phyloP scores from a whole-genome alignment of 495 filamentous ascomycete genomes.

The Cercophora samala region DNA sequence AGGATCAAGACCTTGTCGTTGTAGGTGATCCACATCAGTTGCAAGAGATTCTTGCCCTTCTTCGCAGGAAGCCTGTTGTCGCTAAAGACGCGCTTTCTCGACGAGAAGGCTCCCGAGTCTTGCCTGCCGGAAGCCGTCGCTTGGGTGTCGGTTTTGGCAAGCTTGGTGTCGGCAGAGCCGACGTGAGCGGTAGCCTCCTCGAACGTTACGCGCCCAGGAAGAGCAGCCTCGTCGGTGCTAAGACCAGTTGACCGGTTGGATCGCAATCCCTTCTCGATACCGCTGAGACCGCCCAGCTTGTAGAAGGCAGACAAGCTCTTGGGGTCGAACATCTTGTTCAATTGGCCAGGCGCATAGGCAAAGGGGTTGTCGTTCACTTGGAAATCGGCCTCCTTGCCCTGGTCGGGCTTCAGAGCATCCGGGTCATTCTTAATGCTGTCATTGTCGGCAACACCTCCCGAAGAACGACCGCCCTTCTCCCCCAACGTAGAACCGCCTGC shows the following conservation, averaged over 20 bases:
- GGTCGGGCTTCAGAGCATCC: conserved; percentile 62
- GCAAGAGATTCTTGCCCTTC: conserved; percentile 67
- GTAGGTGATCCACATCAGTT: conserved; percentile 80
- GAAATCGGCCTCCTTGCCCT: conserved; percentile 62
- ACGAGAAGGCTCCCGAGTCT: conserved; percentile 46
- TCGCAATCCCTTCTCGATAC: conserved; percentile 64
- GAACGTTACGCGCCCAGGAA: conserved; percentile 58
- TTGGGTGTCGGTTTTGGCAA: conserved; percentile 17
- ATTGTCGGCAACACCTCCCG: conserved; percentile 36
- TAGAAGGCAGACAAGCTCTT: conserved; percentile 70
- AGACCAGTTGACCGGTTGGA: conserved; percentile 63
- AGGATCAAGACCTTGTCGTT: conserved; percentile 83
- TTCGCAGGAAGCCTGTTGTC: conserved; percentile 73
- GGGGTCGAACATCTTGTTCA: conserved; percentile 72
- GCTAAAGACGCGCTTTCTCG: conserved; percentile 65
- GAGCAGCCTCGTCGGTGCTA: conserved; percentile 60
- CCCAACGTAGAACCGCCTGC: conserved; percentile 36
- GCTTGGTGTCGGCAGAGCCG: conserved; percentile 6
- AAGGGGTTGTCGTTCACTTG: conserved; percentile 64
- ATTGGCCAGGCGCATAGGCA: conserved; percentile 65
- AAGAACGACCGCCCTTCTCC: conserved; percentile 37
- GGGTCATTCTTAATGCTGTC: conserved; percentile 49
- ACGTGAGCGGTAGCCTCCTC: conserved; percentile 50
- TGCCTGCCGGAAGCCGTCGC: conserved; percentile 15
- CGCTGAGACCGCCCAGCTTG: conserved; percentile 62